Evolutionary conservation across 495 filamentous ascomycete species (phyloP), one percentile per base, ranked within the genome.

Genomic region (Arthonia radiata): DNA sequence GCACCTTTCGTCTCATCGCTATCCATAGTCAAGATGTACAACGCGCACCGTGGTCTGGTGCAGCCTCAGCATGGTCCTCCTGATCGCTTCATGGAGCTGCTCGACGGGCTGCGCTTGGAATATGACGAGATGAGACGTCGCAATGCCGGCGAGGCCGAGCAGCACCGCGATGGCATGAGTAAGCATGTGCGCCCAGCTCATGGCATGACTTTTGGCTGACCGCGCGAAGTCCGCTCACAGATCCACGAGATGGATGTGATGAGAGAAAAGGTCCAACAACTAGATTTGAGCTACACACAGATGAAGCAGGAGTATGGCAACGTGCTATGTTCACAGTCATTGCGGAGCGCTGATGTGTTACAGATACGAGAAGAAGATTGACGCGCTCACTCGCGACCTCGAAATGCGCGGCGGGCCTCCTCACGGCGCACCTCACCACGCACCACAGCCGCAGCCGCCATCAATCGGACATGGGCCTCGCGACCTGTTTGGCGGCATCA

Each of bases 291-390:
- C 13, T 86, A 97, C 43, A 53, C 74, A 19, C 58, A 60, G 12
- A 71, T 93, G 44, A 94, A 93, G 55, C 55, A 64, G 45, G 90
- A 91, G 86, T 97, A 57, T 44, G 69, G 45, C 23, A 17, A 18
- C 9, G 13, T 24, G 6, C 8, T 33, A 16, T 13, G 16, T 14
- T 24, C 13, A 17, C 10, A 3, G 12, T 17, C 18, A 2, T 7
- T 8, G 1, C 5, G 10, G 12, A 13, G 5, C 15, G 3, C 21
- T 7, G 28, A 27, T 21, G 13, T 5, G 29, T 7, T 29, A 26
- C 38, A 94, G 89, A 38, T 94, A 94, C 45, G 86, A 97, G 37
- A 76, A 86, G 18, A 83, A 97, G 36, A 71, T 97, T 32, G 50
- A 57, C 34, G 62, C 75, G 35, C 59, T 97, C 43, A 74, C 70